Conservation (phyloP, 1,139 yeast genomes). For the Lodderomyces orthopsilosis region DNA sequence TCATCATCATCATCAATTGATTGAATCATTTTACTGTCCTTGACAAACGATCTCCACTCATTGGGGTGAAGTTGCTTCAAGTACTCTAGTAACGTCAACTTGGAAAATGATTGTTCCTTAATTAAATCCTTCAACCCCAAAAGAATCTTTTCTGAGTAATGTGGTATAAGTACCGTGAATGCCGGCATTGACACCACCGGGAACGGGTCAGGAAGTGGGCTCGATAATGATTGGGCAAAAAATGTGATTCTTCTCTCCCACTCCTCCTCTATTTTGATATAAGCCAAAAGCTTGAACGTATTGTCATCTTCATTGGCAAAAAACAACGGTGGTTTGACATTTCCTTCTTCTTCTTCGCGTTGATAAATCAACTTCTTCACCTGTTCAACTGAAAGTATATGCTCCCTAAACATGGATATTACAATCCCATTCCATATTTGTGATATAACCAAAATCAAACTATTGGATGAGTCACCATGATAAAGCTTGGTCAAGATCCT, state of each 20-base stretch:
- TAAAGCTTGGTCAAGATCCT: conserved; percentile 66
- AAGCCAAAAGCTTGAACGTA: conserved; percentile 32
- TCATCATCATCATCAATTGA: conserved; percentile 5
- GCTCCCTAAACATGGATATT: conserved; percentile 74
- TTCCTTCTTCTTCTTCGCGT: conserved; percentile 30
- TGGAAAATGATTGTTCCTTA: conserved; percentile 55
- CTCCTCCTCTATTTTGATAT: conserved; percentile 57
- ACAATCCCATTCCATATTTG: conserved; percentile 82
- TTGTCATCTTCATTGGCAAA: conserved; percentile 74
- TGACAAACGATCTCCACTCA: conserved; percentile 79
- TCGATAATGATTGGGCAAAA: conserved; percentile 83
- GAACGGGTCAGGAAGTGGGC: conserved; percentile 71
- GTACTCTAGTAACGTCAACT: conserved; percentile 70
- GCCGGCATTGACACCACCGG: conserved; percentile 76
- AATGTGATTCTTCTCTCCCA: conserved; percentile 81
- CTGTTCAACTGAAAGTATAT: conserved; percentile 70
- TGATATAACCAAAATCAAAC: conserved; percentile 43
- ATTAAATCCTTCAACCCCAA: conserved; percentile 65
- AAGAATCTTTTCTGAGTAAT: conserved; percentile 73
- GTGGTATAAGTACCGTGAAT: conserved; percentile 84
- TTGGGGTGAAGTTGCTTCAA: conserved; percentile 62
- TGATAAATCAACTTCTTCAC: conserved; percentile 57
- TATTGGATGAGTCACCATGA: conserved; percentile 43
- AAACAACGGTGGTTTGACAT: conserved; percentile 60
- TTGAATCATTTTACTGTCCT: conserved; percentile 50